phyloP scores from a whole-genome alignment of 2,329 filamentous ascomycete species.

The Colletotrichum tamarilloi region DNA sequence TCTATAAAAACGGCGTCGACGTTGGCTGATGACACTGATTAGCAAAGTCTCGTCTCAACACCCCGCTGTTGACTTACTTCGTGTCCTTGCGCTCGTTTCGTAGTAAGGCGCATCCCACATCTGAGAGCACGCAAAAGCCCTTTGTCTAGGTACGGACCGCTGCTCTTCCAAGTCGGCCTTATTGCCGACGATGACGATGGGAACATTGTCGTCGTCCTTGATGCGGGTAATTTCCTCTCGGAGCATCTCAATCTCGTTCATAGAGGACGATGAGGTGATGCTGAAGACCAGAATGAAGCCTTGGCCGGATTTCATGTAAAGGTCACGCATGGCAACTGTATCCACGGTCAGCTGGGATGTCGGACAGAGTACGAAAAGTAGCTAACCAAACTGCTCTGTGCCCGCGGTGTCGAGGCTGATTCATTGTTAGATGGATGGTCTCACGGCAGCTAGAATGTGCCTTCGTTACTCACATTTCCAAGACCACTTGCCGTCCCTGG shows the following conservation, averaged over 20 bases:
- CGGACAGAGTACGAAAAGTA: conserved; percentile 19
- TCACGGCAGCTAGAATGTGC: background rate
- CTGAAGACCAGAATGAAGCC: conserved; percentile 93
- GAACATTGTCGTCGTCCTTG: conserved; percentile 86
- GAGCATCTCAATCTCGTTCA: conserved; percentile 82
- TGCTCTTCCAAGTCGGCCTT: conserved; percentile 92
- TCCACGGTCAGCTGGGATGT: background rate
- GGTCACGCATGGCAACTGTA: conserved; percentile 75
- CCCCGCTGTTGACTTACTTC: conserved; percentile 59
- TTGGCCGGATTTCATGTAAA: conserved; percentile 95
- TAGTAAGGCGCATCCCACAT: conserved; percentile 92
- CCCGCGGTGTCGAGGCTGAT: conserved; percentile 85
- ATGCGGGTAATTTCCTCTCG: conserved; percentile 92
- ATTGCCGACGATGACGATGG: conserved; percentile 92
- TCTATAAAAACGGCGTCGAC: conserved; percentile 92
- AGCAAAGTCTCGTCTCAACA: conserved; percentile 32
- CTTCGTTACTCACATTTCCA: conserved; percentile 79
- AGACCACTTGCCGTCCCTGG: conserved; percentile 85
- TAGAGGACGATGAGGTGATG: conserved; percentile 86
- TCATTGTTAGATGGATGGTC: conserved; percentile 40
- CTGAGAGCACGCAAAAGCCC: conserved; percentile 87
- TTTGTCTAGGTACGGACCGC: conserved; percentile 79
- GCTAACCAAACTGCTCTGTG: conserved; percentile 91
- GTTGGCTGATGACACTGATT: conserved; percentile 66
- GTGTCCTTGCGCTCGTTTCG: conserved; percentile 84